phyloP scores from a whole-genome alignment of 2,329 filamentous ascomycete genomes.

The Colletotrichum sidae region DNA sequence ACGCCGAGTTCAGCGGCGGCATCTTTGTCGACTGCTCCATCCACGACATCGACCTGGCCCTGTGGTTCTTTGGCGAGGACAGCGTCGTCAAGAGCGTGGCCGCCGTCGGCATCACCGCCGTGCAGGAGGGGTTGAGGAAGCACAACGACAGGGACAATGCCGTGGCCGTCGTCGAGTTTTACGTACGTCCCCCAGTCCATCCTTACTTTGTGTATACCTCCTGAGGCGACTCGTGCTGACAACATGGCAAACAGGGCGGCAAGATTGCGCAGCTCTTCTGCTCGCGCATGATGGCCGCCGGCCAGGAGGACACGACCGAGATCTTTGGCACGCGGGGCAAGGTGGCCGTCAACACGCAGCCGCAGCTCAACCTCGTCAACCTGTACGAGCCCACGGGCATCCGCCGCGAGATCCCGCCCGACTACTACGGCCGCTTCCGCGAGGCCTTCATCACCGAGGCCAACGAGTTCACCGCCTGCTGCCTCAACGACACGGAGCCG shows the following conservation, averaged over 20 bases:
- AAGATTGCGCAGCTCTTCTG: conserved; percentile 74
- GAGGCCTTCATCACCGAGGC: conserved; percentile 72
- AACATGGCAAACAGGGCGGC: conserved; percentile 55
- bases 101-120: conserved; percentile 47
- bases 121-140: conserved; percentile 47
- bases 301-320: conserved; percentile 75
- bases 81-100: conserved; percentile 46
- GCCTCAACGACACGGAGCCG: conserved; percentile 65
- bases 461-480: conserved; percentile 70
- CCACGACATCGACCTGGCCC: conserved; percentile 68
- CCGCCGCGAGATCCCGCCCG: conserved; percentile 66
- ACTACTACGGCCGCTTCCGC: conserved; percentile 73
- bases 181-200: not conserved
- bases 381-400: conserved; percentile 65
- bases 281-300: conserved; percentile 74
- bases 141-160: conserved; percentile 48
- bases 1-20: conserved; percentile 73
- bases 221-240: not conserved
- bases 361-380: conserved; percentile 65
- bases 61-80: conserved; percentile 50
- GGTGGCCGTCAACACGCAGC: conserved; percentile 70
- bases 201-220: no score
- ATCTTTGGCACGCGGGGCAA: conserved; percentile 76
- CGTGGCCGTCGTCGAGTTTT: conserved; percentile 71
- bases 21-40: conserved; percentile 80